A percentile compares a stretch with the other conserved stretches of the same genome.
phyloP scores from a whole-genome alignment of 2,329 filamentous ascomycete species.

The Aspergillus pseudoviridinutans region DNA sequence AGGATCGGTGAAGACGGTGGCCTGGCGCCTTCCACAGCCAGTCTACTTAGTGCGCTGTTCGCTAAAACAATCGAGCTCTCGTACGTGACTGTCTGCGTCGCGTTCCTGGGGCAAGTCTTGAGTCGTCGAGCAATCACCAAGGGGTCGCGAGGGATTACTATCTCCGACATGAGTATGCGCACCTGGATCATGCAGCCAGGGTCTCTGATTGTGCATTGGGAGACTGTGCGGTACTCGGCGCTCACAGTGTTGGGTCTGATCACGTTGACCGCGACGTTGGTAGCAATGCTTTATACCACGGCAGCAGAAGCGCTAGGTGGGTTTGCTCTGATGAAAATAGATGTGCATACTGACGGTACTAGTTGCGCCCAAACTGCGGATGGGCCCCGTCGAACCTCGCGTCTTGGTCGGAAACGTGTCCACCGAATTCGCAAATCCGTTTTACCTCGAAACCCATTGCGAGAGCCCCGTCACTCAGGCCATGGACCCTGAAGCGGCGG shows the following conservation, averaged over 20 bases:
- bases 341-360: neutral
- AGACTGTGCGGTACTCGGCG: slow-evolving; percentile 61
- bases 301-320: slow-evolving; percentile 65
- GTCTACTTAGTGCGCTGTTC: slow-evolving; percentile 62
- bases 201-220: slow-evolving; percentile 65
- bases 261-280: slow-evolving; percentile 60
- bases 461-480: slow-evolving; percentile 54
- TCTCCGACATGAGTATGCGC: slow-evolving; percentile 75
- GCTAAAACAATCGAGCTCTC: slow-evolving; percentile 75
- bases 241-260: slow-evolving; percentile 61
- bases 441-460: slow-evolving; percentile 56
- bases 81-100: slow-evolving; percentile 73
- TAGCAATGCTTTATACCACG: slow-evolving; percentile 70
- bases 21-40: slow-evolving; percentile 61
- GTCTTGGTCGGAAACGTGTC: slow-evolving; percentile 55
- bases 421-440: slow-evolving; percentile 60
- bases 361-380: slow-evolving; percentile 67
- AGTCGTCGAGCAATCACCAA: slow-evolving; percentile 64
- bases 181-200: slow-evolving; percentile 72
- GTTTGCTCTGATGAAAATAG: slow-evolving; percentile 1
- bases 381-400: slow-evolving; percentile 49
- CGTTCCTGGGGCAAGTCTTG: slow-evolving; percentile 69
- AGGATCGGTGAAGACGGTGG: slow-evolving; percentile 46
- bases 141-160: slow-evolving; percentile 60
- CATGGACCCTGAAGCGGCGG: slow-evolving; percentile 40